Evolutionary conservation across 2,329 filamentous ascomycete genomes (phyloP), one percentile per base, ranked within the genome.

Genomic region (Neoarthrinium moseri): DNA sequence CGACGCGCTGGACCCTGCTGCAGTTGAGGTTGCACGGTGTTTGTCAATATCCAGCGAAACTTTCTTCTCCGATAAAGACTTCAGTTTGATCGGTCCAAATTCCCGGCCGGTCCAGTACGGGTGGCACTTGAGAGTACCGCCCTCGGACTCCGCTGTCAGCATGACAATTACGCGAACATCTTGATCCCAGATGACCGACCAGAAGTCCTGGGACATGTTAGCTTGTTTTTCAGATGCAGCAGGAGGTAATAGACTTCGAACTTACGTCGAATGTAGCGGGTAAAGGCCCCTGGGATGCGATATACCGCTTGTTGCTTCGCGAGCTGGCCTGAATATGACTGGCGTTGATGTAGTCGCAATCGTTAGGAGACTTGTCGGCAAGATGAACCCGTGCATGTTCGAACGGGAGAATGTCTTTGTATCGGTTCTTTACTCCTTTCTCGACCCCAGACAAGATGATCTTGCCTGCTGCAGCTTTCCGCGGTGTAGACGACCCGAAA

Each of bases 391-490:
- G 77, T 3, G 90, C 85, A 66, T 99, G 94, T 60, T 97, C 92
- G 62, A 95, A 99, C 0, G 94, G 94, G 69, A 95, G 85, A 46
- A 97, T 96, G 56, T 96, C 95, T 71, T 96, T 97, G 72, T 99
- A 99, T 7, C 94, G 82, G 58, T 99, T 99, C 72, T 97, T 97
- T 15, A 78, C 83, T 6, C 94, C 94, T 65, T 96, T 94, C 60
- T 99, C 94, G 23, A 99, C 87, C 6, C 94, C 94, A 0, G 89
- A 94, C 42, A 99, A 83, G 56, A 89, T 86, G 6, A 95, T 80
- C 18, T 68, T 54, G 55, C 50, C 49, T 1, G 54, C 54, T 8
- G 55, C 54, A 7, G 55, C 39, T 34, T 43, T 48, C 15, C 48
- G 49, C 17, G 71, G 63, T 2, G 68, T 60, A 1, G 65, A 55